phyloP scores from a whole-genome alignment of 176 grass and related monocot species.

The Cymbopogon citratus region DNA sequence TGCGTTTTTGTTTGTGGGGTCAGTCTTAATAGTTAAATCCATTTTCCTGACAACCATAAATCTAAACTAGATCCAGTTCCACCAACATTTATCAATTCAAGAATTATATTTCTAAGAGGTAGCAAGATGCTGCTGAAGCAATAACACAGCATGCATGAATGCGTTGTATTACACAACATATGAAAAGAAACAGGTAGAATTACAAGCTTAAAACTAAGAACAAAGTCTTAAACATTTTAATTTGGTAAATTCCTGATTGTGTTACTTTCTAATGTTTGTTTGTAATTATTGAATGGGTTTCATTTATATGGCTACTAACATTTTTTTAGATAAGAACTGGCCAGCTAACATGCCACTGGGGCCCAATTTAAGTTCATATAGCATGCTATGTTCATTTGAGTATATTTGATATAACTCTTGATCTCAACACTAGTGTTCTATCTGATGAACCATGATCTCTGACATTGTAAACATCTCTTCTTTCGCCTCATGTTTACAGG shows the following conservation, averaged over 20 bases:
- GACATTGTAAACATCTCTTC: background rate
- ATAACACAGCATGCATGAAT: background rate
- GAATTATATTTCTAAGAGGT: background rate
- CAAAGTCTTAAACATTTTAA: background rate
- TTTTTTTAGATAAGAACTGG: background rate
- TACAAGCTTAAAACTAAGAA: background rate
- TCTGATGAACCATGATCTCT: background rate
- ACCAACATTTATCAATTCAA: background rate
- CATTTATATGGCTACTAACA: background rate
- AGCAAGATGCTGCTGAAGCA: background rate
- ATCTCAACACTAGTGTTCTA: background rate
- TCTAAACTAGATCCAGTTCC: background rate
- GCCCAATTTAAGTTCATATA: background rate
- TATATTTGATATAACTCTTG: background rate
- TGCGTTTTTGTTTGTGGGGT: background rate
- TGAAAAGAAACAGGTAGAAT: background rate
- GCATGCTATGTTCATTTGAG: background rate
- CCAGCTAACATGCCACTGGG: background rate
- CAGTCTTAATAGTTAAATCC: background rate
- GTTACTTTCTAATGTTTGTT: no score
- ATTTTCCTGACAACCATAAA: background rate
- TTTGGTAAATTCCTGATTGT: no score
- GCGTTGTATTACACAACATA: background rate
- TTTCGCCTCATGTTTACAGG: slow-evolving; percentile 15
- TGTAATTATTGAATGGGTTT: background rate